A percentile compares a stretch with the other conserved stretches of the same genome.
These are phyloP conservation scores for Cutaneotrichosporon spelunceum DNA, from an alignment of 1,284 basidiomycete species.

Conservation along the genomic window DNA sequence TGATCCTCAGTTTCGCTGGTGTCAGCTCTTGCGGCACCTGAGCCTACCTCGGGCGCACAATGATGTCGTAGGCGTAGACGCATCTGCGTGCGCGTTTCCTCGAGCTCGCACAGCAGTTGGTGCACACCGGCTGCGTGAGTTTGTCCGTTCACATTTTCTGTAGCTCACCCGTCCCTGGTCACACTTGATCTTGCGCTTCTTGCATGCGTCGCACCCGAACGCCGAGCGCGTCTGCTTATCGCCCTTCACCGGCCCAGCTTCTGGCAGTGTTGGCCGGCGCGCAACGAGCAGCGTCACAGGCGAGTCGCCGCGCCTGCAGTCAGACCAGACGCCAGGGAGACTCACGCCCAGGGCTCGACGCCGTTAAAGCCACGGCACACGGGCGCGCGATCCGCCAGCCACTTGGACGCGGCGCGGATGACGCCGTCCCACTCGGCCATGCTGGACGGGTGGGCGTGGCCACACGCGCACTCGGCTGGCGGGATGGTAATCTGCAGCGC, in stretches of 20 bases:
- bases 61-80: constrained; percentile 18
- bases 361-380: constrained; percentile 17
- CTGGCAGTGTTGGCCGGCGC: constrained; percentile 2
- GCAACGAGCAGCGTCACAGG: not conserved
- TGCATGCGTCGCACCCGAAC: constrained; percentile 20
- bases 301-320: constrained; percentile 11
- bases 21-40: not conserved
- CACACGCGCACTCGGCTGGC: not conserved
- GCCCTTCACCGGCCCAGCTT: not conserved
- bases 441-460: constrained; percentile 14
- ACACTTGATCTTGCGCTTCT: constrained; percentile 22
- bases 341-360: constrained; percentile 22
- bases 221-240: constrained; percentile 14
- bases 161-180: constrained; percentile 16
- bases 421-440: constrained; percentile 13
- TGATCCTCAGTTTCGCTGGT: not conserved
- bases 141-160: not conserved
- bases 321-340: not conserved
- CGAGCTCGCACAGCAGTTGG: constrained; percentile 17
- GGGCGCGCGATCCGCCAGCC: constrained; percentile 15
- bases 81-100: constrained; percentile 16
- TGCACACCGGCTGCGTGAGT: constrained; percentile 13
- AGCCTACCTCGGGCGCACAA: constrained; percentile 3
- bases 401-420: constrained; percentile 9
- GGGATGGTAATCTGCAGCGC: constrained; percentile 14